Evolutionary conservation across 1,284 basidiomycete species (phyloP).

Genomic region (Trametes versicolor): DNA sequence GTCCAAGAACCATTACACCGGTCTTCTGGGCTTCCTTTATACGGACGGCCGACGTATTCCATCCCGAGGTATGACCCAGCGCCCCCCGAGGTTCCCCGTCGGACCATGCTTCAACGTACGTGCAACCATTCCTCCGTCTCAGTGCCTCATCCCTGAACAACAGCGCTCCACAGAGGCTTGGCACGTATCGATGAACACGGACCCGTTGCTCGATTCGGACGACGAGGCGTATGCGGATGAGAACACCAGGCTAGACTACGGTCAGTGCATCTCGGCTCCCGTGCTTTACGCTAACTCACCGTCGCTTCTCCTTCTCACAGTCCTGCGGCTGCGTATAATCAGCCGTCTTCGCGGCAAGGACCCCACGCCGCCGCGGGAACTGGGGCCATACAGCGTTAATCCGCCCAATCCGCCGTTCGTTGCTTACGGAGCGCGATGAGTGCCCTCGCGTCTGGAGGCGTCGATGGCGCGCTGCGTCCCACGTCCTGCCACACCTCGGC

Average conservation of each 20-base stretch:
- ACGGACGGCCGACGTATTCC: slow-evolving; percentile 26
- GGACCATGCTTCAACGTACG: slow-evolving; percentile 62
- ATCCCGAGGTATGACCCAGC: slow-evolving; percentile 26
- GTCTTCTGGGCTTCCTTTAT: slow-evolving; percentile 20
- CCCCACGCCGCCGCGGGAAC: slow-evolving; percentile 54
- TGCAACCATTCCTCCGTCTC: slow-evolving; percentile 9
- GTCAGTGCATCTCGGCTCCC: slow-evolving; percentile 46
- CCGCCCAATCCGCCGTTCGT: slow-evolving; percentile 22
- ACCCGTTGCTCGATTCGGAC: slow-evolving; percentile 64
- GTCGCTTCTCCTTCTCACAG: slow-evolving; percentile 44
- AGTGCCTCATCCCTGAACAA: background rate
- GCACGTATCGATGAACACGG: slow-evolving; percentile 61
- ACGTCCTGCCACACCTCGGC: background rate
- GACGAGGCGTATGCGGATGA: slow-evolving; percentile 67
- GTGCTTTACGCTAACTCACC: slow-evolving; percentile 18
- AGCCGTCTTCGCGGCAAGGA: slow-evolving; percentile 60
- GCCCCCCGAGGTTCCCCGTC: slow-evolving; percentile 38
- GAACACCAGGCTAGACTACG: slow-evolving; percentile 61
- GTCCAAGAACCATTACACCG: slow-evolving; percentile 26
- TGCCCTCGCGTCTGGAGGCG: slow-evolving; percentile 8
- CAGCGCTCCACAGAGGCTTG: slow-evolving; percentile 58
- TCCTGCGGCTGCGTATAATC: slow-evolving; percentile 66
- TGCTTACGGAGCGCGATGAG: slow-evolving; percentile 29
- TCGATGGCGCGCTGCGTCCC: slow-evolving; percentile 7
- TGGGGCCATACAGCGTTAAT: slow-evolving; percentile 27